Percentiles rank a stretch among this genome's conserved stretches.
Evolutionary conservation across 1,284 basidiomycete genomes (phyloP).

Genomic region (Wallemia hederae): DNA sequence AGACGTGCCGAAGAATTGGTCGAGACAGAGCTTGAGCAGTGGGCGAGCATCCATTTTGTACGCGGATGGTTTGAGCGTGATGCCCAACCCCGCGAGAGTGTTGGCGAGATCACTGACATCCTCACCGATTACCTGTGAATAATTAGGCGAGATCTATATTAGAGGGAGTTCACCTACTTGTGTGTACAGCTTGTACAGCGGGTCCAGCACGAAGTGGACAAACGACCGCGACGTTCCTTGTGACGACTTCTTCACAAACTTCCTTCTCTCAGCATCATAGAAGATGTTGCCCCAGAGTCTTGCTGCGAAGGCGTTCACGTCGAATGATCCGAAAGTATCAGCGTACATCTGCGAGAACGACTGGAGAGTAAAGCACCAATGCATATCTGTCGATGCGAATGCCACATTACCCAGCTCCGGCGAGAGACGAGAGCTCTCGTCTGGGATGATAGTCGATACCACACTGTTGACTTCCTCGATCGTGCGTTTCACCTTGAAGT

Average conservation of each 20-base stretch:
- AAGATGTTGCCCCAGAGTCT: constrained; percentile 97
- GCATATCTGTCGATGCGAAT: constrained; percentile 88
- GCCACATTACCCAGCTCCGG: constrained; percentile 92
- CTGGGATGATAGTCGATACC: constrained; percentile 34
- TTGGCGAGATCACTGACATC: constrained; percentile 53
- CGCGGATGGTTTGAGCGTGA: constrained; percentile 67
- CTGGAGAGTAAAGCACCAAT: constrained; percentile 81
- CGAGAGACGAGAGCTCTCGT: constrained; percentile 58
- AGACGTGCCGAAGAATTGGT: constrained; percentile 79
- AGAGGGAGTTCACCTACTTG: constrained; percentile 15
- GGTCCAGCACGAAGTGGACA: constrained; percentile 86
- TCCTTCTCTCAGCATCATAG: constrained; percentile 48
- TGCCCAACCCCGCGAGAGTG: constrained; percentile 52
- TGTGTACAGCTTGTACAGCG: constrained; percentile 90
- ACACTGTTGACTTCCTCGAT: constrained; percentile 74
- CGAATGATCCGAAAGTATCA: constrained; percentile 43
- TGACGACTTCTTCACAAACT: constrained; percentile 63
- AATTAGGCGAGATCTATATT: background rate
- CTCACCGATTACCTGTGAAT: constrained; percentile 50
- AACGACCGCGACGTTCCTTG: constrained; percentile 62
- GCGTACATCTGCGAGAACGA: constrained; percentile 94
- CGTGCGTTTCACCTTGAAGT: constrained; percentile 95
- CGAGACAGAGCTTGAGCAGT: constrained; percentile 66
- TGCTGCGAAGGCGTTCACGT: constrained; percentile 31
- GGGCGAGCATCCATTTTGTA: constrained; percentile 97